Conservation (phyloP, 805 yeast species). For the Zygoascus tannicola region DNA sequence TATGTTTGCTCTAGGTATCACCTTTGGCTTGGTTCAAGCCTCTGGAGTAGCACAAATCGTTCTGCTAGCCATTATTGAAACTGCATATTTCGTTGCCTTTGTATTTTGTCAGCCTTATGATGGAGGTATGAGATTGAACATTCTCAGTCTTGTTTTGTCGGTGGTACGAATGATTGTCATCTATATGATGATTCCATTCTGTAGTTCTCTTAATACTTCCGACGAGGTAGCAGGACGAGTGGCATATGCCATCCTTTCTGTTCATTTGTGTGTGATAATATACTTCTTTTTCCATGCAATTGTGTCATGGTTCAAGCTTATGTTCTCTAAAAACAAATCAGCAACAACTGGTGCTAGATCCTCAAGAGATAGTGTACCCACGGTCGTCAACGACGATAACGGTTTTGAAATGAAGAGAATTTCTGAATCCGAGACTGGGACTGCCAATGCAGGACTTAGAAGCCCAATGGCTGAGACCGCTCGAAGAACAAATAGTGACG, state of each 20-base stretch:
- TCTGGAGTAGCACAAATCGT: constrained; percentile 30
- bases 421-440: background rate
- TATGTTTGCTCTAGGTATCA: constrained; percentile 24
- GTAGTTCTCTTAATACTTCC: constrained; percentile 16
- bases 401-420: constrained; percentile 5
- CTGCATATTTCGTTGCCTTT: constrained; percentile 16
- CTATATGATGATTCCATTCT: constrained; percentile 23
- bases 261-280: constrained; percentile 24
- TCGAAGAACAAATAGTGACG: background rate
- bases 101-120: constrained; percentile 21
- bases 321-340: constrained; percentile 2
- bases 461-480: background rate
- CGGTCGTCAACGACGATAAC: background rate
- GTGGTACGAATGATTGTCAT: constrained; percentile 16
- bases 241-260: constrained; percentile 25
- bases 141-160: constrained; percentile 12
- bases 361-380: background rate
- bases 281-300: constrained; percentile 21
- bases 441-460: background rate
- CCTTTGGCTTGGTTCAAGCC: constrained; percentile 26
- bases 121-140: constrained; percentile 22
- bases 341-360: constrained; percentile 14
- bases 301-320: constrained; percentile 23
- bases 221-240: constrained; percentile 23
- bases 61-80: constrained; percentile 23